Percentiles rank a stretch among this genome's conserved stretches.
These are phyloP conservation scores for Scedosporium aurantiacum DNA, from an alignment of 2,329 filamentous ascomycete genomes.

Conservation along the genomic window DNA sequence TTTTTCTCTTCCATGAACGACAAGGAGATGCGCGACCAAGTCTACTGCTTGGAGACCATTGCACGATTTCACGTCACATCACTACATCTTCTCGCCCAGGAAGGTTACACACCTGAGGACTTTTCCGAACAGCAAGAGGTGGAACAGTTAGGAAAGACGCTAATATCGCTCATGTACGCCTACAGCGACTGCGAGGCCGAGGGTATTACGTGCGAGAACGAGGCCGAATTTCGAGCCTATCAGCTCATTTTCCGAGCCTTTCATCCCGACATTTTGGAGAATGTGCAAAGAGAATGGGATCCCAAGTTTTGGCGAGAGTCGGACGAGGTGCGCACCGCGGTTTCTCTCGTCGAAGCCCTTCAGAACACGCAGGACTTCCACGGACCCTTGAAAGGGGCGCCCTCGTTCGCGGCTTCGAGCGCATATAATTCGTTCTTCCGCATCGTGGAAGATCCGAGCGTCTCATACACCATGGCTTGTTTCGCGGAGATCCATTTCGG, in stretches of 20 bases:
- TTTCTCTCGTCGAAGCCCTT: constrained; percentile 48
- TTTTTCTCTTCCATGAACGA: constrained; percentile 51
- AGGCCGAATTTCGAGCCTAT: constrained; percentile 56
- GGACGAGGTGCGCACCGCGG: constrained; percentile 48
- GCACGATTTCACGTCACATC: constrained; percentile 56
- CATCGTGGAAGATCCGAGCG: constrained; percentile 42
- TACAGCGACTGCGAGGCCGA: constrained; percentile 56
- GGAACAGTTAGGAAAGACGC: constrained; percentile 54
- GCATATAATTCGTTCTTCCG: constrained; percentile 46
- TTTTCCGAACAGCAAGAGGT: constrained; percentile 58
- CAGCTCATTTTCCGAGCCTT: constrained; percentile 51
- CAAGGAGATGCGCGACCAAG: constrained; percentile 45
- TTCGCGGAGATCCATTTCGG: constrained; percentile 59
- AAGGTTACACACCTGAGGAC: constrained; percentile 43
- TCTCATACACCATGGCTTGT: constrained; percentile 61
- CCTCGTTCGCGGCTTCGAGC: constrained; percentile 36
- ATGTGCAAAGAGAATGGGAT: constrained; percentile 46
- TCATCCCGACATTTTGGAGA: constrained; percentile 43
- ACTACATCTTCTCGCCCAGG: constrained; percentile 49
- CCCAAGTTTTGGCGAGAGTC: constrained; percentile 41
- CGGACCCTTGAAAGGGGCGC: constrained; percentile 42
- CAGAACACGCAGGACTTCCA: constrained; percentile 47
- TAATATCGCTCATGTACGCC: constrained; percentile 53
- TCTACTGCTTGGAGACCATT: constrained; percentile 56
- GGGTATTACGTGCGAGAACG: constrained; percentile 47